phyloP scores from a whole-genome alignment of 163 green algal species.

The Volvox carteri region DNA sequence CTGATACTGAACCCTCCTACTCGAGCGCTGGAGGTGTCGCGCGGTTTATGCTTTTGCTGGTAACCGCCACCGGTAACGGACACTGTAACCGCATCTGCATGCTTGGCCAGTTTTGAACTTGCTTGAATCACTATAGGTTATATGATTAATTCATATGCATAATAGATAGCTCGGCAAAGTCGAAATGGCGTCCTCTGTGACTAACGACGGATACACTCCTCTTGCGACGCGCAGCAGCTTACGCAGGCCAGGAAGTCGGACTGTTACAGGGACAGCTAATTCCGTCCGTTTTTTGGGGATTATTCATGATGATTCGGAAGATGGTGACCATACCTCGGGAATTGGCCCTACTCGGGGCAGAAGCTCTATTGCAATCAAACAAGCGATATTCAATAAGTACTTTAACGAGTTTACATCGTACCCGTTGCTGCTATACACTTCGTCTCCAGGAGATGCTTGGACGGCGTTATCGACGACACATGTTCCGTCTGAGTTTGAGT shows the following conservation, averaged over 20 bases:
- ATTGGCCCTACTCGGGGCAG: not conserved
- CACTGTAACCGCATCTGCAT: not conserved
- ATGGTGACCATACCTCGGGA: not conserved
- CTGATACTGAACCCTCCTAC: no score
- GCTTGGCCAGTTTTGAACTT: no score
- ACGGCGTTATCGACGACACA: not conserved
- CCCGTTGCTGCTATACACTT: not conserved
- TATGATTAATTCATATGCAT: no score
- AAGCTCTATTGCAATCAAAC: conserved; percentile 11
- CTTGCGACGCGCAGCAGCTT: conserved; percentile 45
- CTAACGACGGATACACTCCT: not conserved
- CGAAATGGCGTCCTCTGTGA: conserved; percentile 12
- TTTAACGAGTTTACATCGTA: conserved; percentile 31
- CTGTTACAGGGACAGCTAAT: not conserved
- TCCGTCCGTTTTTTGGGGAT: conserved; percentile 16
- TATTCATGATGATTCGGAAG: not conserved
- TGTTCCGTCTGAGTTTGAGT: conserved; percentile 24
- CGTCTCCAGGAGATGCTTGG: not conserved
- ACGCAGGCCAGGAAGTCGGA: not conserved
- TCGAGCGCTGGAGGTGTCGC: no score
- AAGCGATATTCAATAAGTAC: conserved; percentile 30
- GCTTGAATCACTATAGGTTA: no score
- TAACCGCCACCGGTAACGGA: conserved; percentile 15
- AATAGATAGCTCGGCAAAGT: not conserved
- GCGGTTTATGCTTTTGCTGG: not conserved